These are phyloP conservation scores for Ogataea neopini DNA, from an alignment of 805 yeast species.

Conservation along the genomic window DNA sequence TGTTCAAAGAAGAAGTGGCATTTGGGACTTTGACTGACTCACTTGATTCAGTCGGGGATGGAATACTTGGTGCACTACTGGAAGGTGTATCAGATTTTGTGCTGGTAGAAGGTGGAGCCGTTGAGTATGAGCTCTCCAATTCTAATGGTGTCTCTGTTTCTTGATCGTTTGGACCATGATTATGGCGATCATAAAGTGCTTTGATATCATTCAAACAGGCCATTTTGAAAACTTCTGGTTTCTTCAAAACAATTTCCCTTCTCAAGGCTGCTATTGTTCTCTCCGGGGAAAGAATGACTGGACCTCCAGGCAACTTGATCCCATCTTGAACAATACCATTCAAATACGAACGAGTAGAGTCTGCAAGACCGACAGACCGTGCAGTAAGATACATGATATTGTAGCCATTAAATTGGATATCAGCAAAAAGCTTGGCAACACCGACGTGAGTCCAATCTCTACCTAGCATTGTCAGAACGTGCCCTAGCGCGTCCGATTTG, in stretches of 20 bases:
- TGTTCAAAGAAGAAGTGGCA: constrained; percentile 37
- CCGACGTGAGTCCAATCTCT: constrained; percentile 98
- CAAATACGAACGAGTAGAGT: constrained; percentile 82
- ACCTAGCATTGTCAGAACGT: constrained; percentile 89
- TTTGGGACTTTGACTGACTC: not conserved
- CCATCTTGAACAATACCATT: constrained; percentile 78
- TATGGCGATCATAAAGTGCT: constrained; percentile 50
- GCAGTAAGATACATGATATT: constrained; percentile 93
- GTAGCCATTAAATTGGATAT: constrained; percentile 84
- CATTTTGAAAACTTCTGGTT: constrained; percentile 98
- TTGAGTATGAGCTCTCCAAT: not conserved
- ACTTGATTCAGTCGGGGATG: not conserved
- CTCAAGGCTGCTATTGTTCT: constrained; percentile 92
- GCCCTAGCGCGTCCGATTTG: constrained; percentile 96
- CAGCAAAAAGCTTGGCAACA: constrained; percentile 88
- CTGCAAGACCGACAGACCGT: constrained; percentile 93
- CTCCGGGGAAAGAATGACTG: constrained; percentile 94
- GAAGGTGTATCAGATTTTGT: not conserved
- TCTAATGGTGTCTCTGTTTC: not conserved
- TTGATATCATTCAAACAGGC: constrained; percentile 89
- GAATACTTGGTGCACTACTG: not conserved
- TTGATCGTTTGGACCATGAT: not conserved
- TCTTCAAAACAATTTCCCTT: constrained; percentile 88
- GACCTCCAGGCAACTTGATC: constrained; percentile 76
- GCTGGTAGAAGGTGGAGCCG: not conserved